A percentile compares a stretch with the other conserved stretches of the same genome.
Evolutionary conservation across 2,329 filamentous ascomycete genomes (phyloP).

Genomic region (Bipolaris cookei): DNA sequence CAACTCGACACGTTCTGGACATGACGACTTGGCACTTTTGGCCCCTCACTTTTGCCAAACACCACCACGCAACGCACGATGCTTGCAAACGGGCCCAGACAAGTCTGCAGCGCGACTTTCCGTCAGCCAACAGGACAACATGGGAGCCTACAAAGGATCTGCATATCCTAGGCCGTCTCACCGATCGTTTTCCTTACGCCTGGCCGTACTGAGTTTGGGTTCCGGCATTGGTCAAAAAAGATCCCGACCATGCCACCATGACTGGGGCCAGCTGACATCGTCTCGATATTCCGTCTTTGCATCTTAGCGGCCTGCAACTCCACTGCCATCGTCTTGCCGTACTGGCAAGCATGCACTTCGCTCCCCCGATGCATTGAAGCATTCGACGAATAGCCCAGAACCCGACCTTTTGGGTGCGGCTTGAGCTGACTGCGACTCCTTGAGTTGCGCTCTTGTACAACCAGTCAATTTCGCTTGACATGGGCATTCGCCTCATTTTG

Average conservation of each 20-base stretch:
- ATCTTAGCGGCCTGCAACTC: constrained; percentile 31
- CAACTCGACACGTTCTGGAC: constrained; percentile 45
- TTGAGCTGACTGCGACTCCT: constrained; percentile 6
- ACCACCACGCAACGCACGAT: constrained; percentile 20
- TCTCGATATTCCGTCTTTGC: constrained; percentile 35
- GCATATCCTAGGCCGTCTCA: constrained; percentile 29
- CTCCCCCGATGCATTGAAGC: constrained; percentile 7
- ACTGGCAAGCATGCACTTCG: constrained; percentile 10
- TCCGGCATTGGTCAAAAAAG: constrained; percentile 35
- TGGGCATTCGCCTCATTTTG: constrained; percentile 30
- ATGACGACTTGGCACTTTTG: constrained; percentile 35
- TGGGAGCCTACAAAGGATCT: constrained; percentile 8
- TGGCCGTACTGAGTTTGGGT: constrained; percentile 39
- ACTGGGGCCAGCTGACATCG: constrained; percentile 24
- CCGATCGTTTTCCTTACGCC: constrained; percentile 43
- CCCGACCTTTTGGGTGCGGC: constrained; percentile 5
- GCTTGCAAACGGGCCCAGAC: constrained; percentile 22
- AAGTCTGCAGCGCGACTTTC: constrained; percentile 7
- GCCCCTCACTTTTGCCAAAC: constrained; percentile 23
- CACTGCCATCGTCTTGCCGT: constrained; percentile 22
- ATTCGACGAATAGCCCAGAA: constrained; percentile 10
- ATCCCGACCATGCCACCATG: constrained; percentile 28
- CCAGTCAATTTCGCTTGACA: constrained; percentile 18
- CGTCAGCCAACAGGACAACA: constrained; percentile 4
- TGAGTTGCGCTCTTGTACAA: constrained; percentile 12